Conservation (phyloP, 2,329 filamentous ascomycete genomes). For the Ceratocystis smalleyi region DNA sequence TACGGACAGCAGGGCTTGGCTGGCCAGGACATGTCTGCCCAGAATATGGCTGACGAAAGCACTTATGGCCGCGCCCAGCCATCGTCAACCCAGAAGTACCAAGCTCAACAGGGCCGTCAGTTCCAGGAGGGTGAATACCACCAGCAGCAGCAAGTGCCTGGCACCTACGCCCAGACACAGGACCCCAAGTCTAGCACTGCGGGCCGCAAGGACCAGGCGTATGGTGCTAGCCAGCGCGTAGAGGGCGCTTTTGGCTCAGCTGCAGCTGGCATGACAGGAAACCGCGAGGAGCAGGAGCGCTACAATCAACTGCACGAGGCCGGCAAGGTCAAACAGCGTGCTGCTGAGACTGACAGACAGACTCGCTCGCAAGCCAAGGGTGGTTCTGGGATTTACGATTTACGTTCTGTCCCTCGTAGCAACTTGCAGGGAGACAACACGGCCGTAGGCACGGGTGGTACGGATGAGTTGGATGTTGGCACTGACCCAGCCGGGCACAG, state of each 20-base stretch:
- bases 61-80: neutral
- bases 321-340: conserved; percentile 72
- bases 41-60: neutral
- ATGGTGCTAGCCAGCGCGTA: conserved; percentile 51
- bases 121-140: neutral
- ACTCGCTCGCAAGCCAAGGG: neutral
- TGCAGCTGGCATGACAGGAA: conserved; percentile 57
- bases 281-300: conserved; percentile 46
- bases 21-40: neutral
- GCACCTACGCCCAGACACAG: neutral
- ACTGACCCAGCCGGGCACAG: neutral
- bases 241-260: conserved; percentile 56
- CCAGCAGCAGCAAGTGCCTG: neutral
- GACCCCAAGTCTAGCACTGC: neutral
- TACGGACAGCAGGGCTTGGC: neutral
- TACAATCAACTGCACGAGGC: conserved; percentile 57
- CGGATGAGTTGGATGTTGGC: neutral
- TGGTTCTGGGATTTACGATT: neutral
- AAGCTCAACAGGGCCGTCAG: neutral
- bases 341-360: conserved; percentile 65
- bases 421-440: neutral
- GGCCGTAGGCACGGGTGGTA: neutral
- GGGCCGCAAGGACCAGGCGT: conserved; percentile 22
- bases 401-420: neutral
- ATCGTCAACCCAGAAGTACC: neutral